Evolutionary conservation across 1,284 basidiomycete species (phyloP).

Genomic region (Apiotrichum siamense): DNA sequence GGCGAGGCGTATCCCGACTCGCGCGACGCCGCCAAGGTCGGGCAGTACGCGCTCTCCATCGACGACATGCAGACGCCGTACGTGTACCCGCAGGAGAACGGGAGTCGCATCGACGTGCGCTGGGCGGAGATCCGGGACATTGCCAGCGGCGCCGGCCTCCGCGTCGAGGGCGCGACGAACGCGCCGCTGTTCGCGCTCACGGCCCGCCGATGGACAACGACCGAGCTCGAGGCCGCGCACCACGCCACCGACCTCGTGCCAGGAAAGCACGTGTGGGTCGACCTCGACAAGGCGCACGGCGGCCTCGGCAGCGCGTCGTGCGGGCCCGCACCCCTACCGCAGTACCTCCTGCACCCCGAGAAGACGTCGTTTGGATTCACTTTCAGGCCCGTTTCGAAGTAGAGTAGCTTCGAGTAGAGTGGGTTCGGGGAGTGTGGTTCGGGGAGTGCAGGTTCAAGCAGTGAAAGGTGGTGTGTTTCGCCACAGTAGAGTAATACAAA

Average conservation of each 20-base stretch:
- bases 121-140: slow-evolving; percentile 11
- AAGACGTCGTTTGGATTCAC: slow-evolving; percentile 3
- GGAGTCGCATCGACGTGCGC: slow-evolving; percentile 12
- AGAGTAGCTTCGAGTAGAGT: no score
- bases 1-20: slow-evolving; percentile 21
- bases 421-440: no score
- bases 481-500: no score
- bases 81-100: slow-evolving; percentile 25
- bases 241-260: slow-evolving; percentile 11
- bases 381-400: not conserved
- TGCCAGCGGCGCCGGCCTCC: not conserved
- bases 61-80: slow-evolving; percentile 24
- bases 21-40: slow-evolving; percentile 5
- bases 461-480: no score
- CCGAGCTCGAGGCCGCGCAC: slow-evolving; percentile 9
- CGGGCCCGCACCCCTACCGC: slow-evolving; percentile 14
- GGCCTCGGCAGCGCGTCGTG: slow-evolving; percentile 16
- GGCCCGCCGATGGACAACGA: slow-evolving; percentile 13
- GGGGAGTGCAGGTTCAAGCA: no score
- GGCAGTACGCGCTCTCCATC: slow-evolving; percentile 5
- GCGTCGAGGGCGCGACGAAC: slow-evolving; percentile 1
- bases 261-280: slow-evolving; percentile 16
- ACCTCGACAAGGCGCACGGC: slow-evolving; percentile 14
- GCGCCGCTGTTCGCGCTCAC: slow-evolving; percentile 12
- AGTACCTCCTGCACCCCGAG: slow-evolving; percentile 1